Evolutionary conservation across 2,329 filamentous ascomycete species (phyloP).

Genomic region (Colletotrichum coccodes): DNA sequence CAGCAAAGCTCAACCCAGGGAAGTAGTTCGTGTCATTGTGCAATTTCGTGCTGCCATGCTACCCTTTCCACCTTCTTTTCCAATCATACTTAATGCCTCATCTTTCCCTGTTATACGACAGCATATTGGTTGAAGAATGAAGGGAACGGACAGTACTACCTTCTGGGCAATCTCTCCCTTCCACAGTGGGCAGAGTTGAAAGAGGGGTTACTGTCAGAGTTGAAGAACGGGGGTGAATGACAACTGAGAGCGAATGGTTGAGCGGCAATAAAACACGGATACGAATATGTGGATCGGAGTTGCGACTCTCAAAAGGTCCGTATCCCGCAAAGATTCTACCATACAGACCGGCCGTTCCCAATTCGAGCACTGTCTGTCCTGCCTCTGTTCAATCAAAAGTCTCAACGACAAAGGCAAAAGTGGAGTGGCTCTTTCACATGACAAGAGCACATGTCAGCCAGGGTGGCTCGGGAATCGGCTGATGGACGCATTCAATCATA

Average conservation of each 20-base stretch:
- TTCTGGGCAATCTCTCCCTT: background rate
- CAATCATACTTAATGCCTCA: background rate
- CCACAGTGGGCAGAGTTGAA: background rate
- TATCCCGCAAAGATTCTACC: background rate
- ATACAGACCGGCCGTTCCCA: conserved; percentile 2
- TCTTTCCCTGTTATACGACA: background rate
- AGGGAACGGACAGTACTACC: background rate
- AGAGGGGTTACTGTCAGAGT: background rate
- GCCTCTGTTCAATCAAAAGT: conserved; percentile 19
- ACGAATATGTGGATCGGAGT: conserved; percentile 17
- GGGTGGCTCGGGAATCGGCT: conserved; percentile 25
- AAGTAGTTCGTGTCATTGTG: background rate
- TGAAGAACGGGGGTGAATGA: background rate
- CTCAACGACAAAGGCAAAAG: conserved; percentile 29
- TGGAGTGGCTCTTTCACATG: conserved; percentile 31
- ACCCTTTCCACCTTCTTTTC: background rate
- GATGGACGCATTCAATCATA: conserved; percentile 21
- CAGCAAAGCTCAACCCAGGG: background rate
- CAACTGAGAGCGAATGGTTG: conserved; percentile 8
- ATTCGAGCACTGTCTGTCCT: conserved; percentile 14
- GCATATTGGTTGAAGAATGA: too few species aligned
- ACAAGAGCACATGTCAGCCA: conserved; percentile 15
- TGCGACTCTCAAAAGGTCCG: background rate
- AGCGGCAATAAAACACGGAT: conserved; percentile 23
- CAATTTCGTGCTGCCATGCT: background rate